Percentiles rank a stretch among this genome's conserved stretches.
phyloP scores from a whole-genome alignment of 768 basidiomycete species.

The Calocera viscosa region DNA sequence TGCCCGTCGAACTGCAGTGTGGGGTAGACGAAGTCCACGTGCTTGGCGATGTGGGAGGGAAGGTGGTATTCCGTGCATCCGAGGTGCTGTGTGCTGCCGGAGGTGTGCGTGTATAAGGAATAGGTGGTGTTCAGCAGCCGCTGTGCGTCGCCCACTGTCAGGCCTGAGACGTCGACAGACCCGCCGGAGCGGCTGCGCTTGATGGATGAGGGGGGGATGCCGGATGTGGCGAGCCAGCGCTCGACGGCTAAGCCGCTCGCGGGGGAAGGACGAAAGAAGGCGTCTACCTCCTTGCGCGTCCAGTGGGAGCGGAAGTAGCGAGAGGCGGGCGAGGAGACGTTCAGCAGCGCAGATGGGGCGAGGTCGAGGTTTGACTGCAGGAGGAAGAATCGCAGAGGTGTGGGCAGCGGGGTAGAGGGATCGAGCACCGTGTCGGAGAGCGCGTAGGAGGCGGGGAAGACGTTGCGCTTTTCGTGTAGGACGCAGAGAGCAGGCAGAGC shows the following conservation, averaged over 20 bases:
- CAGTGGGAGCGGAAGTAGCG: conserved; percentile 30
- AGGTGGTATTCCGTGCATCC: not conserved
- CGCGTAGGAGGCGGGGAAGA: not conserved
- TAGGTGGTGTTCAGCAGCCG: not conserved
- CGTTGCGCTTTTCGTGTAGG: not conserved
- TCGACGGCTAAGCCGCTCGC: conserved; percentile 30
- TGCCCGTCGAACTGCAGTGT: conserved; percentile 13
- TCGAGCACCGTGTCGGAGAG: not conserved
- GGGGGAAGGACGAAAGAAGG: conserved; percentile 33
- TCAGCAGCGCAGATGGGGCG: not conserved
- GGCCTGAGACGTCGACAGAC: not conserved
- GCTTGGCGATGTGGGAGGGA: not conserved
- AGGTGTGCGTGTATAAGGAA: not conserved
- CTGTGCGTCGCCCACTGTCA: not conserved
- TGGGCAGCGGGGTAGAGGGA: not conserved
- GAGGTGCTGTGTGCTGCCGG: not conserved
- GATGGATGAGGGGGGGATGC: conserved; percentile 20
- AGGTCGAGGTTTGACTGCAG: not conserved
- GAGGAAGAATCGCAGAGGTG: not conserved
- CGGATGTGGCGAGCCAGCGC: conserved; percentile 31
- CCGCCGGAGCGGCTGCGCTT: not conserved
- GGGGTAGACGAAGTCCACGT: conserved; percentile 16
- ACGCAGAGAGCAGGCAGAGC: not conserved
- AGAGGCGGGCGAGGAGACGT: not conserved
- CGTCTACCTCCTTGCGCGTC: conserved; percentile 24